These are phyloP conservation scores for Colletotrichum siamense DNA, from an alignment of 2,329 filamentous ascomycete genomes.

Conservation along the genomic window DNA sequence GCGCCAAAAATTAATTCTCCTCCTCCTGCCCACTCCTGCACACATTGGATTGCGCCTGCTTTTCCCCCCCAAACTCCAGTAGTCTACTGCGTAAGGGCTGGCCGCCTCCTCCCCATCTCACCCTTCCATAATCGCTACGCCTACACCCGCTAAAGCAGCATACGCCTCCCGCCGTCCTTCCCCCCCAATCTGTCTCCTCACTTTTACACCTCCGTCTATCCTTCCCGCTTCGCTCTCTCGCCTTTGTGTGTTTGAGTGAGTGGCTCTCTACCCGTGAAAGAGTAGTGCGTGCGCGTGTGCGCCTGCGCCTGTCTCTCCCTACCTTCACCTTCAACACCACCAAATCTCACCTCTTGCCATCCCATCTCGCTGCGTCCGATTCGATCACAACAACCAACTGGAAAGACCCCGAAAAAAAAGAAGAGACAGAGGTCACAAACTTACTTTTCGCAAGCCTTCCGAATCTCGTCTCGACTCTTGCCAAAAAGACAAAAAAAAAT, in stretches of 20 bases:
- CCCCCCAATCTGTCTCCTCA: background rate
- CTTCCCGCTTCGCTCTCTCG: slow-evolving; percentile 3
- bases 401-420: background rate
- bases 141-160: background rate
- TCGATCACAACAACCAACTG: background rate
- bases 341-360: slow-evolving; percentile 18
- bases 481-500: background rate
- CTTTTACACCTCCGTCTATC: background rate
- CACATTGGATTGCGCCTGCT: background rate
- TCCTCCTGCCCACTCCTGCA: background rate
- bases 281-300: background rate
- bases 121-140: background rate
- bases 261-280: background rate
- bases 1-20: background rate
- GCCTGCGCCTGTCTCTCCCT: background rate
- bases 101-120: background rate
- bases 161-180: background rate
- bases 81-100: background rate
- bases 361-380: slow-evolving; percentile 19
- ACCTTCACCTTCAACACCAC: background rate
- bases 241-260: background rate
- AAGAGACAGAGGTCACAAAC: background rate
- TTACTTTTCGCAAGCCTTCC: background rate
- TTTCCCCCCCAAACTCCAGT: background rate
- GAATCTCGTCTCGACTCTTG: slow-evolving; percentile 8